Evolutionary conservation across 2,329 filamentous ascomycete genomes (phyloP).

Genomic region (Stachybotrys echinatus): DNA sequence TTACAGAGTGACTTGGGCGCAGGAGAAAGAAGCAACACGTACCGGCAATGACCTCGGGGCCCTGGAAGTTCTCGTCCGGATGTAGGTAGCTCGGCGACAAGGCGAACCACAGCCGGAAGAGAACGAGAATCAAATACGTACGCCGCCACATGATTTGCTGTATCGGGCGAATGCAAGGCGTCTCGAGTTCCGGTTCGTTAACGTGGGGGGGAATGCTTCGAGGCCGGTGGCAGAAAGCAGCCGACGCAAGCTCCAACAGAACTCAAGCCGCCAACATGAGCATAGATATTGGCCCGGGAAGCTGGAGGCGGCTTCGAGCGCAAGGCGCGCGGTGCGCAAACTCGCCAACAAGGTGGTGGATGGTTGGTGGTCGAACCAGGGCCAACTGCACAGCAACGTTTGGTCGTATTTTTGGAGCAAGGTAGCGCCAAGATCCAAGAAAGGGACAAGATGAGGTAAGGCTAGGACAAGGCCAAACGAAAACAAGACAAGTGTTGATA

Average conservation of each 20-base stretch:
- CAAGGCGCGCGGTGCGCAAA: not conserved
- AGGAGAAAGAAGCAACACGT: conserved; percentile 28
- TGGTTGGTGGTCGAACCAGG: too few relatives aligned
- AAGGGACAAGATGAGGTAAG: not conserved
- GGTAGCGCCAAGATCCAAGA: not conserved
- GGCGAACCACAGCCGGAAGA: conserved; percentile 90
- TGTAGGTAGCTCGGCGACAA: conserved; percentile 94
- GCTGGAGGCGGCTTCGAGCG: not conserved
- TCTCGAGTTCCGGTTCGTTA: not conserved
- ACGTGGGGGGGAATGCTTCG: not conserved
- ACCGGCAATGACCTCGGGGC: conserved; percentile 96
- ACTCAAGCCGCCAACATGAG: not conserved
- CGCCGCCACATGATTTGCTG: conserved; percentile 75
- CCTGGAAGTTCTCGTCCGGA: conserved; percentile 98
- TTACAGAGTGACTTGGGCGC: too few relatives aligned
- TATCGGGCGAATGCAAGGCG: not conserved
- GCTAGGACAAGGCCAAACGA: not conserved
- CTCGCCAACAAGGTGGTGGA: not conserved
- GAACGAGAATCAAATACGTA: conserved; percentile 75
- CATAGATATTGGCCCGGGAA: not conserved
- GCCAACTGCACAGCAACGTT: too few relatives aligned
- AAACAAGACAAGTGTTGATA: not conserved
- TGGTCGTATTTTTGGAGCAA: not conserved
- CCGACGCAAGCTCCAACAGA: not conserved
- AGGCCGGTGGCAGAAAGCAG: not conserved